Conservation (phyloP, 2,329 filamentous ascomycete genomes). For the Alternaria sp. region DNA sequence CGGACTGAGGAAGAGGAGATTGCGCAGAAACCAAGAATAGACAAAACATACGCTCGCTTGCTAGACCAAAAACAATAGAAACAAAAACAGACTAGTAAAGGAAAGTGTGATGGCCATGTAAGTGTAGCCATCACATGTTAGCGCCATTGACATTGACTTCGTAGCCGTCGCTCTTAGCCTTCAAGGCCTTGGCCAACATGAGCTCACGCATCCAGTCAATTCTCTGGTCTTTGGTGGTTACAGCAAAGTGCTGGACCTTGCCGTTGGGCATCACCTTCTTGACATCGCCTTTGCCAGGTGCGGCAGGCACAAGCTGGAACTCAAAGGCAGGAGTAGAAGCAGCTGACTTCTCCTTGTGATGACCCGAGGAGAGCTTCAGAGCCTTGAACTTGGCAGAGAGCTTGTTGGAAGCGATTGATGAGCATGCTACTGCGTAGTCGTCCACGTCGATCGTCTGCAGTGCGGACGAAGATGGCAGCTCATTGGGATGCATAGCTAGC, state of each 20-base stretch:
- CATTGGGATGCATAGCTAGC: conserved; percentile 70
- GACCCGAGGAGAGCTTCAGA: conserved; percentile 62
- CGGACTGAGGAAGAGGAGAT: conserved; percentile 15
- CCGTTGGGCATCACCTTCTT: conserved; percentile 52
- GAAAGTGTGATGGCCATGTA: neutral
- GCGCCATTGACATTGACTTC: conserved; percentile 79
- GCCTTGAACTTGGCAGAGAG: conserved; percentile 87
- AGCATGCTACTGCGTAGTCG: conserved; percentile 87
- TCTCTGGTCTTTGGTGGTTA: conserved; percentile 68
- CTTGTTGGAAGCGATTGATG: conserved; percentile 78
- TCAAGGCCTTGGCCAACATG: conserved; percentile 87
- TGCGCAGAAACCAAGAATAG: conserved; percentile 6
- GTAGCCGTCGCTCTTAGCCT: conserved; percentile 82
- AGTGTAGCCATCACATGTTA: conserved; percentile 28
- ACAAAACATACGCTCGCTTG: conserved; percentile 28
- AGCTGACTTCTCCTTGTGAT: conserved; percentile 63
- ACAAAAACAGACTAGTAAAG: neutral
- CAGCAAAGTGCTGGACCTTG: conserved; percentile 91
- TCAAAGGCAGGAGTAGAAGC: conserved; percentile 70
- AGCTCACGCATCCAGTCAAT: conserved; percentile 98
- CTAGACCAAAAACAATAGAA: conserved; percentile 6
- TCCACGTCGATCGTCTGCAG: conserved; percentile 86
- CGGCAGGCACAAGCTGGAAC: conserved; percentile 83
- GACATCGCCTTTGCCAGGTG: conserved; percentile 52
- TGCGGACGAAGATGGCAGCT: conserved; percentile 64